These are phyloP conservation scores for Lachnellula suecica DNA, from an alignment of 2,329 filamentous ascomycete genomes.

Conservation along the genomic window DNA sequence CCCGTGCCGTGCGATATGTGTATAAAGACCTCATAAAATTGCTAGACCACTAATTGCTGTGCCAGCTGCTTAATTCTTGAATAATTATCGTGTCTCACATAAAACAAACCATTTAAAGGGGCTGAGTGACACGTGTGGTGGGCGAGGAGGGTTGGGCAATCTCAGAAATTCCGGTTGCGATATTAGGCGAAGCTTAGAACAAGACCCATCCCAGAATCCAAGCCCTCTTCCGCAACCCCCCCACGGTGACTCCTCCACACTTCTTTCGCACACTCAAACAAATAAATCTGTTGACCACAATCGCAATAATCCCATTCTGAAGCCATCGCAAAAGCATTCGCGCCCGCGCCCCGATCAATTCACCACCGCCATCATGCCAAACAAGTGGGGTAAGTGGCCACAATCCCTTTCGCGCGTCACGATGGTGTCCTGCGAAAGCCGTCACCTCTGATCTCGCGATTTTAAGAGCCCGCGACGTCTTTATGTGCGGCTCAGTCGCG, in stretches of 20 bases:
- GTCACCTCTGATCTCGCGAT: conserved; percentile 2
- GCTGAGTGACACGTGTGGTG: too few species aligned
- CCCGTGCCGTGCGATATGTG: too few species aligned
- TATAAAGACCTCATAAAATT: too few species aligned
- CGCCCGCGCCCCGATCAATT: neutral
- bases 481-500: conserved; percentile 9
- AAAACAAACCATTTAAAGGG: too few species aligned
- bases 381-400: conserved; percentile 34
- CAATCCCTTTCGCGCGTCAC: conserved; percentile 22
- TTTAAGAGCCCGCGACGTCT: conserved; percentile 4
- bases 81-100: too few species aligned
- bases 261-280: neutral
- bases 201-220: neutral
- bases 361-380: conserved; percentile 28
- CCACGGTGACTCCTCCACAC: neutral
- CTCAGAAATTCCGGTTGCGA: too few species aligned
- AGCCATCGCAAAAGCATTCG: neutral
- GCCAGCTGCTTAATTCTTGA: too few species aligned
- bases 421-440: neutral
- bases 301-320: neutral
- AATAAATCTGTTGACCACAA: neutral
- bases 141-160: too few species aligned
- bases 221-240: neutral
- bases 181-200: neutral
- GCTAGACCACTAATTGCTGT: too few species aligned